Percentiles rank a stretch among this genome's conserved stretches.
Conservation (phyloP, 306 rosid genomes). For the Pyrus bretschneideri region DNA sequence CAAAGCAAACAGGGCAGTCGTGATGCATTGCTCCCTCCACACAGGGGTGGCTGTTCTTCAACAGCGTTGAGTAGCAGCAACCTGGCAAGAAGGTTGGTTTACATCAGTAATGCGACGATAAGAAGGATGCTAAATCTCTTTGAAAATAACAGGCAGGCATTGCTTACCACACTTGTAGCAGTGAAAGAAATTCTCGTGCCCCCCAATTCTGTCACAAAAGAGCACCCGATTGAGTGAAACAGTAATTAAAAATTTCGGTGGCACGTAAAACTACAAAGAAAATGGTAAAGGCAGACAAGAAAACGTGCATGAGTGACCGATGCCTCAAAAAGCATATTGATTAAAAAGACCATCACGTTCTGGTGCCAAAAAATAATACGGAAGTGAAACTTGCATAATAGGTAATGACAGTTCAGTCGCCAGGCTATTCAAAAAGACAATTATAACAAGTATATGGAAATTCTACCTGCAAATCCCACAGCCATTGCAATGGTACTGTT, state of each 20-base stretch:
- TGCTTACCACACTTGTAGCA: constrained; percentile 79
- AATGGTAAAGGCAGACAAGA: neutral
- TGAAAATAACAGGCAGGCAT: neutral
- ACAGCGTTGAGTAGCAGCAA: constrained; percentile 61
- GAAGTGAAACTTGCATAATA: neutral
- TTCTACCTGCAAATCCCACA: constrained; percentile 89
- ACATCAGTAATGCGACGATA: neutral
- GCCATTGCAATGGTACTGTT: constrained; percentile 77
- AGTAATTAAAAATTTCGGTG: neutral
- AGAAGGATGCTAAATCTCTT: neutral
- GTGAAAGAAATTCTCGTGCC: constrained; percentile 68
- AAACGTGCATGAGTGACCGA: neutral
- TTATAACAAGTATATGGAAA: neutral
- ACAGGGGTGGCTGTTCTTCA: constrained; percentile 73
- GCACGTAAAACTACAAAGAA: neutral
- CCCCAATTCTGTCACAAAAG: constrained; percentile 59
- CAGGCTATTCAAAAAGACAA: neutral
- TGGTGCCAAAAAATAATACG: neutral
- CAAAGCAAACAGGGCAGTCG: constrained; percentile 86
- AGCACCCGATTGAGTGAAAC: neutral
- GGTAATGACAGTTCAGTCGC: neutral
- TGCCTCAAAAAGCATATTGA: neutral
- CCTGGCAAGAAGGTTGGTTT: constrained; percentile 26
- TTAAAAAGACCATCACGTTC: neutral
- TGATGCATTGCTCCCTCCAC: constrained; percentile 97